Percentiles rank a stretch among this genome's conserved stretches.
Evolutionary conservation across 1,284 basidiomycete genomes (phyloP).

Genomic region (Malassezia slooffiae): DNA sequence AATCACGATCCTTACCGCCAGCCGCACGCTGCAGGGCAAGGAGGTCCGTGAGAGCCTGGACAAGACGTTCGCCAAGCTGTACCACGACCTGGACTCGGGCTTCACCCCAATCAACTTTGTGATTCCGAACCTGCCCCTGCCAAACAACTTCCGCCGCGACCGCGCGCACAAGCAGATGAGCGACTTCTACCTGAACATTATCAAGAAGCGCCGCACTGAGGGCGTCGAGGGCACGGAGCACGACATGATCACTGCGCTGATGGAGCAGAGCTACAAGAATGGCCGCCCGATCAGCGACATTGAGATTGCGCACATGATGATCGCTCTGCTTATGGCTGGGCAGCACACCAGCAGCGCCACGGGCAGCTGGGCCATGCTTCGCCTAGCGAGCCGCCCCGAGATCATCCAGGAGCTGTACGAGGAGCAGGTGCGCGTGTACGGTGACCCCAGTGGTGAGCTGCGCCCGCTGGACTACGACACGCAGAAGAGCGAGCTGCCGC

Average conservation of each 20-base stretch:
- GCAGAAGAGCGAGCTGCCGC: conserved; percentile 61
- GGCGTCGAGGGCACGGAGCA: conserved; percentile 50
- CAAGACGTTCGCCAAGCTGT: conserved; percentile 74
- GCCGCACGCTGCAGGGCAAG: conserved; percentile 79
- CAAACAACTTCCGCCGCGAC: conserved; percentile 77
- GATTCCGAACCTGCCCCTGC: conserved; percentile 84
- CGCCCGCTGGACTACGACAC: conserved; percentile 77
- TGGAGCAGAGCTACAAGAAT: conserved; percentile 73
- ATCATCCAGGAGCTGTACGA: conserved; percentile 57
- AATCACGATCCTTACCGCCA: conserved; percentile 88
- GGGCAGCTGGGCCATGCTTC: conserved; percentile 77
- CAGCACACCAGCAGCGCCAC: conserved; percentile 95
- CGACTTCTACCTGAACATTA: conserved; percentile 81
- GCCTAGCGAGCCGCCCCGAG: conserved; percentile 69
- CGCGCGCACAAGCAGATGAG: conserved; percentile 84
- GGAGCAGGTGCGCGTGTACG: conserved; percentile 77
- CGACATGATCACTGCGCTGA: conserved; percentile 86
- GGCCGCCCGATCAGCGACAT: conserved; percentile 70
- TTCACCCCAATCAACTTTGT: conserved; percentile 60
- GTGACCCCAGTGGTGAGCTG: conserved; percentile 54
- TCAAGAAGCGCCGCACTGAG: conserved; percentile 60
- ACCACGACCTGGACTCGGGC: conserved; percentile 74
- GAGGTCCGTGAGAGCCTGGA: conserved; percentile 72
- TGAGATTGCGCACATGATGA: conserved; percentile 91
- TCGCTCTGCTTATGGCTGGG: conserved; percentile 60